Evolutionary conservation across 805 yeast species (phyloP).

Genomic region (Kuraishia piskuri): DNA sequence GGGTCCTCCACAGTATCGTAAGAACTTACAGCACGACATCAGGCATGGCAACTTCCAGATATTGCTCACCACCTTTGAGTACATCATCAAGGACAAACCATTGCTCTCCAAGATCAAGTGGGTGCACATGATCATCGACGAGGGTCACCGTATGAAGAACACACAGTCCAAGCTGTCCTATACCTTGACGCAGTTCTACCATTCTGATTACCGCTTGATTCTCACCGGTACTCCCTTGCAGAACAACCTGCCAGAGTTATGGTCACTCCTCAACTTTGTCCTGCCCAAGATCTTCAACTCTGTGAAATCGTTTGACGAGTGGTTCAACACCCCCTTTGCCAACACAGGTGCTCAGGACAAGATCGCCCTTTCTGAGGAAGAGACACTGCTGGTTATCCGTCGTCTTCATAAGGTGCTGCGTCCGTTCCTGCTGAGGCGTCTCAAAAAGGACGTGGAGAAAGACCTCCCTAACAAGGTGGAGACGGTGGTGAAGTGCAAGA

Average conservation of each 20-base stretch:
- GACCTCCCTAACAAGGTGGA: constrained; percentile 81
- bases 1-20: constrained; percentile 70
- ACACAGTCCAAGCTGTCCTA: constrained; percentile 64
- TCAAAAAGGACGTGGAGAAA: constrained; percentile 82
- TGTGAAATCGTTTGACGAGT: constrained; percentile 78
- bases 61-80: constrained; percentile 73
- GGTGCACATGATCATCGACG: constrained; percentile 86
- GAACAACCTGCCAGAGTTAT: constrained; percentile 74
- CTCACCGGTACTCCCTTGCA: constrained; percentile 86
- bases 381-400: constrained; percentile 69
- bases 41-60: constrained; percentile 68
- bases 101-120: constrained; percentile 59
- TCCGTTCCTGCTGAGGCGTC: constrained; percentile 76
- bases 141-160: constrained; percentile 86
- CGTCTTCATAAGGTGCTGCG: constrained; percentile 81
- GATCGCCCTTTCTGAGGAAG: constrained; percentile 79
- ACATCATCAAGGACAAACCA: constrained; percentile 71
- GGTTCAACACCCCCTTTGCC: constrained; percentile 87
- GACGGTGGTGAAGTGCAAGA: constrained; percentile 71
- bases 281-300: constrained; percentile 81
- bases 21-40: constrained; percentile 53
- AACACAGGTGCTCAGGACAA: constrained; percentile 78
- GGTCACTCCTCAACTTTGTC: constrained; percentile 79
- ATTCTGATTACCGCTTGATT: constrained; percentile 68
- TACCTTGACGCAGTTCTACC: constrained; percentile 64